A percentile compares a stretch with the other conserved stretches of the same genome.
These are phyloP conservation scores for Entomortierella lignicola DNA, from an alignment of 192 early-diverging fungal species.

Conservation along the genomic window DNA sequence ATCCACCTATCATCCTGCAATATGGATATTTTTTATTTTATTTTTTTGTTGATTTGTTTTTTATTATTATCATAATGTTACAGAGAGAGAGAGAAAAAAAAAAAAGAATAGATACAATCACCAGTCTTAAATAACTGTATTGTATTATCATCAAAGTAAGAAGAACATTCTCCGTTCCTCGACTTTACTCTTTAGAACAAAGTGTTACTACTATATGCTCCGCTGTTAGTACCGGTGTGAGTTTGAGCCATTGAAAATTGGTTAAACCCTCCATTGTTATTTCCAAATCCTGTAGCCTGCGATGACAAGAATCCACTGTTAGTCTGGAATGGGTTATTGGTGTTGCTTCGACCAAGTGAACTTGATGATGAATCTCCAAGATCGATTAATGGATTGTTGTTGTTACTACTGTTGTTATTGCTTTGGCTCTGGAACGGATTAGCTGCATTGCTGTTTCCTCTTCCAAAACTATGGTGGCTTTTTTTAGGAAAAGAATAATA, in stretches of 20 bases:
- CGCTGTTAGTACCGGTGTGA: conserved; percentile 15
- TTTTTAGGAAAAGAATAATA: not conserved
- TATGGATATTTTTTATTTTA: not conserved
- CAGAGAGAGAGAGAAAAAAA: conserved; percentile 1
- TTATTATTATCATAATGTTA: not conserved
- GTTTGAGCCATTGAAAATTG: conserved; percentile 9
- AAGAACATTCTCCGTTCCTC: not conserved
- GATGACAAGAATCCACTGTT: conserved; percentile 25
- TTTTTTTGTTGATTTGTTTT: conserved; percentile 13
- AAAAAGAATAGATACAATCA: no score
- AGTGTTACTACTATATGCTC: conserved; percentile 35
- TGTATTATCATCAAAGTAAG: no score
- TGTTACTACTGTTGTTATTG: conserved; percentile 23
- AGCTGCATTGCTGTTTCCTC: conserved; percentile 19
- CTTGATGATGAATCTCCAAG: conserved; percentile 14
- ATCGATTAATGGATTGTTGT: conserved; percentile 37
- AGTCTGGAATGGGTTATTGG: conserved; percentile 45
- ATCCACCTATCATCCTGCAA: no score
- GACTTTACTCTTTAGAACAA: conserved; percentile 13
- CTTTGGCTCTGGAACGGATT: conserved; percentile 42
- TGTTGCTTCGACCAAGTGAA: conserved; percentile 23
- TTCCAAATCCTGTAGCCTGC: conserved; percentile 41
- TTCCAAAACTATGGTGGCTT: conserved; percentile 39
- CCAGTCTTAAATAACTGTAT: no score
- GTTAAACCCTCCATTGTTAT: conserved; percentile 1